Evolutionary conservation across 148 eudicot species (phyloP).

Genomic region (Heliamphora exappendiculata): DNA sequence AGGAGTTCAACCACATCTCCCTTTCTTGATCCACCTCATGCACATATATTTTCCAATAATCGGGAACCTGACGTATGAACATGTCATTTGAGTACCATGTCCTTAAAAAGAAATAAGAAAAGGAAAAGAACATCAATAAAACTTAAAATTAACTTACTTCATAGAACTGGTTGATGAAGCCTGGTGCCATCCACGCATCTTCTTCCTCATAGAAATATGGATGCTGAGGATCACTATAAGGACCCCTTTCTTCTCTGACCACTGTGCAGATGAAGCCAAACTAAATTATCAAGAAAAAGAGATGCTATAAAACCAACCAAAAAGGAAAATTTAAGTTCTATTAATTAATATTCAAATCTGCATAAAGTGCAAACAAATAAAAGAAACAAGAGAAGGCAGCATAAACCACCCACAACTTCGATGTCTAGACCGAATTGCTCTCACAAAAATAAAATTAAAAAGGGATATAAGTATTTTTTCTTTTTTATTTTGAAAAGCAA

Average conservation of each 20-base stretch:
- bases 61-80: constrained; percentile 64
- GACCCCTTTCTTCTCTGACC: constrained; percentile 91
- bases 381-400: not conserved
- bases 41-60: constrained; percentile 84
- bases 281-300: not conserved
- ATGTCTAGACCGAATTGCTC: not conserved
- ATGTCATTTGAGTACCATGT: not conserved
- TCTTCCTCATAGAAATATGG: constrained; percentile 90
- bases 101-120: not conserved
- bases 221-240: constrained; percentile 94
- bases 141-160: constrained; percentile 40
- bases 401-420: not conserved
- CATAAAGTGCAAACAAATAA: not conserved
- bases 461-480: no score
- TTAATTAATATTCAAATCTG: not conserved
- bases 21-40: constrained; percentile 87
- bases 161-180: constrained; percentile 87
- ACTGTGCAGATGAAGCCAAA: constrained; percentile 35
- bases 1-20: constrained; percentile 91
- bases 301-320: not conserved
- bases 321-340: not conserved
- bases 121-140: not conserved
- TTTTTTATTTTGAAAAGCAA: no score
- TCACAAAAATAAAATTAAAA: not conserved
- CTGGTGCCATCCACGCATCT: constrained; percentile 97